These are phyloP conservation scores for Panaeolus cyanescens DNA, from an alignment of 768 basidiomycete species.

Conservation along the genomic window DNA sequence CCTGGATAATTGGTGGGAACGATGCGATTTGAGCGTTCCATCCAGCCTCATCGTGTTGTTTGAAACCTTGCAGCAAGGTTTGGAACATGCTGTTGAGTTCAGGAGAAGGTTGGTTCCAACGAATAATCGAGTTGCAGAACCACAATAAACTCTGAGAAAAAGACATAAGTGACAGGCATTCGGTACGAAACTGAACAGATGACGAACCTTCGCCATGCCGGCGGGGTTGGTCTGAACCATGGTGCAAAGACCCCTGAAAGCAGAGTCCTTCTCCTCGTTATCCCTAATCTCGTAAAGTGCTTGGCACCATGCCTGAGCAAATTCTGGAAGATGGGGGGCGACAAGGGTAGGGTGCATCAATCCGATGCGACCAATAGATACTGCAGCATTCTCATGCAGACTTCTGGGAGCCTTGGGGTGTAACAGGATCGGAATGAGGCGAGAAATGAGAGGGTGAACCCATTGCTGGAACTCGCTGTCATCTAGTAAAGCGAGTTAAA, in stretches of 20 bases:
- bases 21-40: conserved; percentile 84
- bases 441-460: conserved; percentile 83
- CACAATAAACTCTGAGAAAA: conserved; percentile 78
- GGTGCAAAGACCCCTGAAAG: conserved; percentile 96
- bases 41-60: conserved; percentile 79
- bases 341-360: conserved; percentile 89
- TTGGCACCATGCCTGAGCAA: conserved; percentile 96
- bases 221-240: conserved; percentile 93
- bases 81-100: conserved; percentile 96
- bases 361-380: conserved; percentile 95
- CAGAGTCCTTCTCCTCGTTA: conserved; percentile 99
- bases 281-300: conserved; percentile 98
- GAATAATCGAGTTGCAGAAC: conserved; percentile 98
- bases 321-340: conserved; percentile 86
- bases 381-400: conserved; percentile 96
- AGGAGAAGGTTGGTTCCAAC: conserved; percentile 91
- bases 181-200: neutral
- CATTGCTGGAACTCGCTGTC: conserved; percentile 91
- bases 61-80: conserved; percentile 86
- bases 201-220: conserved; percentile 85
- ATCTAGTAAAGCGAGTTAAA: conserved; percentile 38
- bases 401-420: conserved; percentile 93
- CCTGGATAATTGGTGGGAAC: conserved; percentile 89
- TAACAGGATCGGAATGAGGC: conserved; percentile 90
- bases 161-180: neutral